Base-by-base conservation (phyloP, 2,329 filamentous ascomycete genomes). In the Hypoxylon rubiginosum region DNA sequence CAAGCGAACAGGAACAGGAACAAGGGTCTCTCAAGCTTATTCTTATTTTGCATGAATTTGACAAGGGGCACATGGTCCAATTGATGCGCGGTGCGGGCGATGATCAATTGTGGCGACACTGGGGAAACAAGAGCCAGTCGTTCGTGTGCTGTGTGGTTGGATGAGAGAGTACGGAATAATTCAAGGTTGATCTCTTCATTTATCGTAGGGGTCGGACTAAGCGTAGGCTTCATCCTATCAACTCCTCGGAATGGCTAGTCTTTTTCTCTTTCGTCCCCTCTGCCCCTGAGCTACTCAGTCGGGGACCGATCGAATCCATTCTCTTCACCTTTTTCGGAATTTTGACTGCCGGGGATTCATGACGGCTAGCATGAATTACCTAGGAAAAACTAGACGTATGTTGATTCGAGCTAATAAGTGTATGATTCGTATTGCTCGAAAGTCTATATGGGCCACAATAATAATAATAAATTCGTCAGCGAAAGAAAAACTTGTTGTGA, bases 61-160 rank as follows among this genome's bases (percentile, higher is more conserved):
- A n/a, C n/a, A n/a, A n/a, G n/a, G n/a, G n/a, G n/a, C n/a, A 24
- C 17, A 15, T 39, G 32, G 59, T 59, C 67, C 67, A 69, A 67
- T 67, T 54, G 64, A 54, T 51, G 57, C 53, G 46, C n/a, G 26
- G 45, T 17, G 17, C 8, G 26, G 19, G 19, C 39, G 64, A 64
- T 39, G 61, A 67, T 64, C 50, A 52, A 32, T 51, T 43, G 60
- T 62, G 64, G 57, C 50, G 28, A 64, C 34, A 56, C 41, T 45
- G 67, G 57, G 54, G 57, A 60, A 58, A 52, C 28, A 51, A 59
- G 52, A 39, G 45, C 30, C 17, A 52, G 41, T 3, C 11, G 34
- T 4, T 15, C 1, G 4, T 36, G 55, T 45, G 36, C 17, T 21
- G 43, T 32, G 4, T 58, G 62, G 58, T 64, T 68, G 62, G 66